phyloP scores from a whole-genome alignment of 805 yeast genomes.

The Tetrapisispora pingtungensis region DNA sequence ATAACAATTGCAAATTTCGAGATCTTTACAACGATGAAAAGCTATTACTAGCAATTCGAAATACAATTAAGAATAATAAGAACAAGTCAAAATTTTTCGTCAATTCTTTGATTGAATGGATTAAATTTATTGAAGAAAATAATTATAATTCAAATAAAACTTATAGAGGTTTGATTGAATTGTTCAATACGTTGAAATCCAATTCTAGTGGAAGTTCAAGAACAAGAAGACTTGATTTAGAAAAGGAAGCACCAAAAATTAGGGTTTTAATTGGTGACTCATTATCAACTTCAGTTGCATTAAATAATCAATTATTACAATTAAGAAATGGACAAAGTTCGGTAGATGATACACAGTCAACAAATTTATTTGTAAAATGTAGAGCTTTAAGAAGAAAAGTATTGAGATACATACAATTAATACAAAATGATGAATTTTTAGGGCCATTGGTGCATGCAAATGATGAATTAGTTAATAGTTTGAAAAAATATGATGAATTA shows the following conservation, averaged over 20 bases:
- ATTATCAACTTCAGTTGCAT: conserved; percentile 59
- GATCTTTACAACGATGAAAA: conserved; percentile 57
- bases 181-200: conserved; percentile 36
- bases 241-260: conserved; percentile 65
- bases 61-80: neutral
- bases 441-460: conserved; percentile 87
- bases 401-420: conserved; percentile 70
- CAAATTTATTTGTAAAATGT: conserved; percentile 63
- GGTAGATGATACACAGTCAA: conserved; percentile 50
- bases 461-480: conserved; percentile 72
- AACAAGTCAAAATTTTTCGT: neutral
- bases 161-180: conserved; percentile 35
- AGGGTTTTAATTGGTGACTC: conserved; percentile 62
- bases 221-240: conserved; percentile 38
- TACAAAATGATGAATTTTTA: conserved; percentile 73
- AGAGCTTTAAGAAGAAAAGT: conserved; percentile 67
- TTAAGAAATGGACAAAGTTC: conserved; percentile 42
- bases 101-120: neutral
- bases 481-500: conserved; percentile 57
- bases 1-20: conserved; percentile 28
- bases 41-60: conserved; percentile 28
- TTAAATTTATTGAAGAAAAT: conserved; percentile 1
- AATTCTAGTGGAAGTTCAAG: neutral
- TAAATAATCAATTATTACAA: conserved; percentile 48
- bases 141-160: neutral